Evolutionary conservation across 2,329 filamentous ascomycete genomes (phyloP).

Genomic region (Hypoxylon sp.): DNA sequence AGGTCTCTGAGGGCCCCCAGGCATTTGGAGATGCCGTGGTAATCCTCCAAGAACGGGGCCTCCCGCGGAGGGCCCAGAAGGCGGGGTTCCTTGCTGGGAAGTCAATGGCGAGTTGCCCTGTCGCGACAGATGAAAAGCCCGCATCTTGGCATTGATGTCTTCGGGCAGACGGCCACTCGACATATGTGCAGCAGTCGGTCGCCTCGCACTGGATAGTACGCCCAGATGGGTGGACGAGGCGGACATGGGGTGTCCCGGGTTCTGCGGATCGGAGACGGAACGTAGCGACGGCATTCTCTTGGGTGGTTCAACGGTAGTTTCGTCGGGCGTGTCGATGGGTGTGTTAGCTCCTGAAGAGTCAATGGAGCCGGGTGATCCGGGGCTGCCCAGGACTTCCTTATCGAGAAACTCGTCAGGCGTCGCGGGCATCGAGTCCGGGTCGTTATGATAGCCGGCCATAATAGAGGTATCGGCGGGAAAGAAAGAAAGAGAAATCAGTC

Average conservation of each 20-base stretch:
- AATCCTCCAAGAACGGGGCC: constrained; percentile 46
- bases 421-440: constrained; percentile 51
- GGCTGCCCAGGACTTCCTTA: constrained; percentile 47
- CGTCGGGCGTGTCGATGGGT: constrained; percentile 53
- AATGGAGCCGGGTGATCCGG: constrained; percentile 55
- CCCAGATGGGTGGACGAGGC: constrained; percentile 86
- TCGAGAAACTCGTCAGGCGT: constrained; percentile 57
- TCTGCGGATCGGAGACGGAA: constrained; percentile 66
- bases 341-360: constrained; percentile 59
- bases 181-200: constrained; percentile 56
- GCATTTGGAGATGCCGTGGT: constrained; percentile 57
- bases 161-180: constrained; percentile 54
- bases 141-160: constrained; percentile 57
- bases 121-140: constrained; percentile 57
- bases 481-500: constrained; percentile 14
- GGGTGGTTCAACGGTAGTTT: constrained; percentile 49
- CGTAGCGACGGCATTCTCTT: constrained; percentile 67
- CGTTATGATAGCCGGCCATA: constrained; percentile 31
- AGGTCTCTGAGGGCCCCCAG: constrained; percentile 54
- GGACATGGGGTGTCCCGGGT: constrained; percentile 66
- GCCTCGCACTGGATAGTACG: constrained; percentile 72
- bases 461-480: constrained; percentile 11
- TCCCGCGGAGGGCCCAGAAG: constrained; percentile 43
- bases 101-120: constrained; percentile 50
- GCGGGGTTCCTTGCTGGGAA: constrained; percentile 45